Percentiles rank a stretch among this genome's conserved stretches.
These are phyloP conservation scores for Fusarium sp. DNA, from an alignment of 2,329 filamentous ascomycete genomes.

Conservation along the genomic window DNA sequence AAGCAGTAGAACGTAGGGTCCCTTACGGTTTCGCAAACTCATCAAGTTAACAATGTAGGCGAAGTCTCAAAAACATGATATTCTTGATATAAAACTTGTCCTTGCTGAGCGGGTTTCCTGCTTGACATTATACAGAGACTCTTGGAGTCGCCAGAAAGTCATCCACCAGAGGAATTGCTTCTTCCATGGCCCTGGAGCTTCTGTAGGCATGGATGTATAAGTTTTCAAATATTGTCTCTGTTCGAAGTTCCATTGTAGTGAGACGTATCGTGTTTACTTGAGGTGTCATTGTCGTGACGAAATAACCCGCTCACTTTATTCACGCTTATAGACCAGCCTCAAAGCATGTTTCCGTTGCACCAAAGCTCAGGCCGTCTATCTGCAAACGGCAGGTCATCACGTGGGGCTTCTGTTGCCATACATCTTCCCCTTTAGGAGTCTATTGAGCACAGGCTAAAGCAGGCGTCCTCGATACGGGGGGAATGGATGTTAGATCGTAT, in stretches of 20 bases:
- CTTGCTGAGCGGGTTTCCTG: too few species aligned
- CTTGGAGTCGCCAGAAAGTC: neutral
- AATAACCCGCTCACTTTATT: neutral
- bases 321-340: neutral
- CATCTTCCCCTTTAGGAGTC: conserved; percentile 1
- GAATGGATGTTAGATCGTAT: neutral
- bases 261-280: neutral
- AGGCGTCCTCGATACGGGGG: neutral
- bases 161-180: neutral
- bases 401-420: neutral
- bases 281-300: neutral
- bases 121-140: neutral
- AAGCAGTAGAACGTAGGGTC: neutral
- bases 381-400: neutral
- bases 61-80: neutral
- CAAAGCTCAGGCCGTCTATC: neutral
- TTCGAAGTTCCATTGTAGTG: neutral
- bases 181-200: neutral
- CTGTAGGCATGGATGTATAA: neutral
- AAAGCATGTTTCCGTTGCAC: neutral
- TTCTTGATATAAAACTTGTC: neutral
- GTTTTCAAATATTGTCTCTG: neutral
- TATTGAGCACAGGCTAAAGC: conserved; percentile 9
- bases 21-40: neutral
- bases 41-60: too few species aligned